Conservation (phyloP, 352 stramenopile species). For the Phytophthora quininea region DNA sequence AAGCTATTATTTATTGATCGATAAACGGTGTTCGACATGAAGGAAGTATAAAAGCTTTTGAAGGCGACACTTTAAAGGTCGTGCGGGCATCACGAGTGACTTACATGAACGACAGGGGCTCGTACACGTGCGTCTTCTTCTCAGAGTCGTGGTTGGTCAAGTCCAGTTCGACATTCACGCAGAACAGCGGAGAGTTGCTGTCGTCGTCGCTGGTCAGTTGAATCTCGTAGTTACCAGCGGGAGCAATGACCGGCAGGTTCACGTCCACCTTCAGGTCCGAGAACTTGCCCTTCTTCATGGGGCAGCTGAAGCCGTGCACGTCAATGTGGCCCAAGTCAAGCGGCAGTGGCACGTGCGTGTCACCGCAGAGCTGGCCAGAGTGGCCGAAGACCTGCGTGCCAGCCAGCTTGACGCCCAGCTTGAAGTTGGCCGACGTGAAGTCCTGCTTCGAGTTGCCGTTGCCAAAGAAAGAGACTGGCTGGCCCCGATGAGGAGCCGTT, state of each 20-base stretch:
- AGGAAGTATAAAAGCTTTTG: slow-evolving; percentile 20
- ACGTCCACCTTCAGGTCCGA: slow-evolving; percentile 79
- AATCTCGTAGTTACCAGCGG: slow-evolving; percentile 84
- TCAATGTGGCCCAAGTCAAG: slow-evolving; percentile 87
- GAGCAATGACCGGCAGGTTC: slow-evolving; percentile 83
- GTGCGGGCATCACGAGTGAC: background rate
- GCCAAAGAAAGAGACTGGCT: slow-evolving; percentile 74
- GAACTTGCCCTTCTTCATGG: slow-evolving; percentile 66
- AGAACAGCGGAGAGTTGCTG: slow-evolving; percentile 62
- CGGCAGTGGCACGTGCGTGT: slow-evolving; percentile 80
- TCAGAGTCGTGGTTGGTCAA: slow-evolving; percentile 45
- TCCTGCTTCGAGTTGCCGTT: slow-evolving; percentile 72
- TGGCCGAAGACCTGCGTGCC: slow-evolving; percentile 78
- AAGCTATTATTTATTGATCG: background rate
- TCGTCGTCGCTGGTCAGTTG: slow-evolving; percentile 64
- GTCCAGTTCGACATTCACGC: slow-evolving; percentile 79
- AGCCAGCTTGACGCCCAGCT: slow-evolving; percentile 74
- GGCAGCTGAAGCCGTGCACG: slow-evolving; percentile 81
- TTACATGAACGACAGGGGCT: slow-evolving; percentile 76
- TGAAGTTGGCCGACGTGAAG: slow-evolving; percentile 69
- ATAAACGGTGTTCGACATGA: background rate
- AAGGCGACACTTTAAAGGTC: slow-evolving; percentile 23
- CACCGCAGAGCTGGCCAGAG: slow-evolving; percentile 73
- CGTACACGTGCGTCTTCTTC: slow-evolving; percentile 72
- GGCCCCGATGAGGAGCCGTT: slow-evolving; percentile 69